These are phyloP conservation scores for Ceriops tagal DNA, from an alignment of 345 rosid species.

Conservation along the genomic window DNA sequence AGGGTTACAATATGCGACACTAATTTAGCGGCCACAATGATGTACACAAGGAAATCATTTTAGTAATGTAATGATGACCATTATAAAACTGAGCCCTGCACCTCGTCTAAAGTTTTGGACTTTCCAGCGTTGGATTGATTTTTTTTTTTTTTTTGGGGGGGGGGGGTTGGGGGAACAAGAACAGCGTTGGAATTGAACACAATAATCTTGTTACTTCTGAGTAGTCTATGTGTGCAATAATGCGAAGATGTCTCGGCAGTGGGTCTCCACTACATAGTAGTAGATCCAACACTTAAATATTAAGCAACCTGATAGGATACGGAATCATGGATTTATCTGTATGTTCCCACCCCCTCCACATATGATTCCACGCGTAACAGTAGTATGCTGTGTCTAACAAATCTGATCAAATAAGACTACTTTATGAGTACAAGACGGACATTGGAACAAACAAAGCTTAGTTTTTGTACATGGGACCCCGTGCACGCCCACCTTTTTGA, in stretches of 20 bases:
- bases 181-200: background rate
- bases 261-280: constrained; percentile 4
- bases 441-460: background rate
- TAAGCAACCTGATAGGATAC: background rate
- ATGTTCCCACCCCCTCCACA: background rate
- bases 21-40: constrained; percentile 22
- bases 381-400: background rate
- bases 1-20: constrained; percentile 10
- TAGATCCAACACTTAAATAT: background rate
- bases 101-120: background rate
- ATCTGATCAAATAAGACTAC: background rate
- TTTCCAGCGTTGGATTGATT: background rate
- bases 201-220: too few species aligned
- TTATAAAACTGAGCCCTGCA: too few species aligned
- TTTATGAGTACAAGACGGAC: constrained; percentile 5
- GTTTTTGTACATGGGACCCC: constrained; percentile 4
- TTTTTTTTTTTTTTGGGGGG: background rate
- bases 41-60: constrained; percentile 8
- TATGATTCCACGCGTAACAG: constrained; percentile 5
- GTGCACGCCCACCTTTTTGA: background rate
- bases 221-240: background rate
- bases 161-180: background rate
- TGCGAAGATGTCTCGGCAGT: background rate
- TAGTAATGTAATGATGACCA: too few species aligned
- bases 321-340: background rate